These are phyloP conservation scores for Exobasidium rhododendri DNA, from an alignment of 1,284 basidiomycete species.

Conservation along the genomic window DNA sequence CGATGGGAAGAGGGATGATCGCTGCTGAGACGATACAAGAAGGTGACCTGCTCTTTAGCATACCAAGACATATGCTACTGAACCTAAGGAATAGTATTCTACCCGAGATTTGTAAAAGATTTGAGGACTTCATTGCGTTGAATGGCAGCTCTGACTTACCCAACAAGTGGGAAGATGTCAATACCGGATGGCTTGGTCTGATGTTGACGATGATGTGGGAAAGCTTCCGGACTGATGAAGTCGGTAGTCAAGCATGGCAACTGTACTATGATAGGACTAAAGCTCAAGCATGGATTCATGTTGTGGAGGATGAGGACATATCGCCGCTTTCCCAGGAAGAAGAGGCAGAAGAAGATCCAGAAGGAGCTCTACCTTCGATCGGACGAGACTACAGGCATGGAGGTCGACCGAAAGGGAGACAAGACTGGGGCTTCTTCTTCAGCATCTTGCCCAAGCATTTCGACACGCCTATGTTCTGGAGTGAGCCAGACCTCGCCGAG, in stretches of 20 bases:
- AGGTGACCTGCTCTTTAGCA: slow-evolving; percentile 72
- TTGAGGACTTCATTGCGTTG: background rate
- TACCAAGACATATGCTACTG: slow-evolving; percentile 74
- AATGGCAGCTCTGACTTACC: background rate
- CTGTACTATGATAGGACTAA: background rate
- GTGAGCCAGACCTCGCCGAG: slow-evolving; percentile 68
- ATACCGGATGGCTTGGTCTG: slow-evolving; percentile 74
- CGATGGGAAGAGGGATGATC: slow-evolving; percentile 68
- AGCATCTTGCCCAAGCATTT: slow-evolving; percentile 68
- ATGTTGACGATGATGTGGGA: slow-evolving; percentile 97
- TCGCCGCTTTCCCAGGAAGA: slow-evolving; percentile 12
- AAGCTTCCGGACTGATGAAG: slow-evolving; percentile 54
- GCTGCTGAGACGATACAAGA: slow-evolving; percentile 71
- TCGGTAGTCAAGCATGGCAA: slow-evolving; percentile 4
- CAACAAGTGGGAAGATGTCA: slow-evolving; percentile 15
- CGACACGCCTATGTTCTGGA: slow-evolving; percentile 95
- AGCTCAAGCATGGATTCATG: background rate
- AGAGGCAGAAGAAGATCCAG: slow-evolving; percentile 9
- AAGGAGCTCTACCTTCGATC: slow-evolving; percentile 2
- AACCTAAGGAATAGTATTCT: slow-evolving; percentile 74
- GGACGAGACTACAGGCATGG: slow-evolving; percentile 9
- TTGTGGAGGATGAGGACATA: slow-evolving; percentile 24
- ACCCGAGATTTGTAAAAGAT: slow-evolving; percentile 55
- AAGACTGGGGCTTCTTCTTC: slow-evolving; percentile 44
- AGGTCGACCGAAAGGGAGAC: slow-evolving; percentile 13